Base-by-base conservation (phyloP, 257 asterid species). In the Plantago ovata region DNA sequence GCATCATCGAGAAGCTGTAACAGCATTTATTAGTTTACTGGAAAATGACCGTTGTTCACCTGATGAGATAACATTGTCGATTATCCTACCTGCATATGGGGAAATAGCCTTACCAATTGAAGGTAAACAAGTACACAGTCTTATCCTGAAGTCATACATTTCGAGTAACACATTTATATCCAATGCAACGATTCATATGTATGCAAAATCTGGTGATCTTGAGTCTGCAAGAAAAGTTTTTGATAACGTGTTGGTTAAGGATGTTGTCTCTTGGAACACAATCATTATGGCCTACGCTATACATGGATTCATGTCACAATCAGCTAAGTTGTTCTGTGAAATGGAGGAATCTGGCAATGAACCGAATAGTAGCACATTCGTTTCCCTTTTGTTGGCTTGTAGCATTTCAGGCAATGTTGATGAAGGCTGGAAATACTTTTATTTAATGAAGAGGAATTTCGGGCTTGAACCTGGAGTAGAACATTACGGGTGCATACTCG, bases 221-320 rank as follows among this genome's bases (percentile, higher is more conserved):
- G 68, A 66, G 13, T 93, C 81, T 40, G 96, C 95, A 0, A 77
- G 70, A 61, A 68, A 38, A 67, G 23, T 88, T 28, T 88, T 88
- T 46, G 78, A 81, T 63, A 56, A 53, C 53, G 83, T 88, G 88
- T 74, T 72, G 0, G 87, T 81, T 68, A 82, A 69, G 46, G 83
- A 88, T 41, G 62, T 42, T 14, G 88, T 88, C 52, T 72, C 93
- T 7, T 70, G 79, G 1, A 88, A 83, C 63, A 82, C 96, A 0
- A 79, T 85, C 81, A 81, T 88, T 15, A 84, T 88, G 49, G 90
- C 81, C 64, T 85, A 79, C 56, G 94, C 96, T 60, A 95, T 85
- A 42, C 95, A 88, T 19, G 94, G 96, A 22, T 71, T 71, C 47
- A 90, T 83, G 28, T 9, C n/a, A 1, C 88, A 83, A 49, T 72